Percentiles rank a stretch among this genome's conserved stretches.
Evolutionary conservation across 1,139 yeast species (phyloP).

Genomic region (Kodamaea alishanica): DNA sequence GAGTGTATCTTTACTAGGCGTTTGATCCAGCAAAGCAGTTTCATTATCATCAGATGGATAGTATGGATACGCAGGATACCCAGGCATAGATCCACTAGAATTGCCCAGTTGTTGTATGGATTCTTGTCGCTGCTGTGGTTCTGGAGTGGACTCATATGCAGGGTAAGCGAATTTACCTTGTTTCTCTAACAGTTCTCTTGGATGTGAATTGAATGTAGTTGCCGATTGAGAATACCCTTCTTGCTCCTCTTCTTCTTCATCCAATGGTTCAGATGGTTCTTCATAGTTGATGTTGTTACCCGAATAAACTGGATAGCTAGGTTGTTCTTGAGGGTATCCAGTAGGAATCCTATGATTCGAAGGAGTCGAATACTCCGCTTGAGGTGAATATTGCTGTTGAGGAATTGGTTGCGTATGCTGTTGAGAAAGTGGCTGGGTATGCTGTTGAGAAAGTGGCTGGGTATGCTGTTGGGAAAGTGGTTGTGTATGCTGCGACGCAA

Average conservation of each 20-base stretch:
- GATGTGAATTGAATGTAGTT: no score
- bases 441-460: neutral
- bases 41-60: no score
- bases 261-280: slow-evolving; percentile 13
- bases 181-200: no score
- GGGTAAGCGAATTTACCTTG: no score
- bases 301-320: neutral
- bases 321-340: slow-evolving; percentile 2
- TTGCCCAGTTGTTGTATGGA: no score
- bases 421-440: slow-evolving; percentile 1
- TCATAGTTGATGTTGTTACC: slow-evolving; percentile 3
- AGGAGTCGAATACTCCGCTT: slow-evolving; percentile 1
- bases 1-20: slow-evolving; percentile 4
- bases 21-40: slow-evolving; percentile 3
- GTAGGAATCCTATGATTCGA: neutral
- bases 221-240: no score
- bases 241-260: slow-evolving; percentile 8
- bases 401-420: slow-evolving; percentile 1
- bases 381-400: slow-evolving; percentile 4
- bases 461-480: neutral
- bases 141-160: no score
- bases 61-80: no score
- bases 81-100: no score
- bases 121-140: no score
- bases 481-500: neutral